phyloP scores from a whole-genome alignment of 768 basidiomycete species.

The Crassisporium funariophilum region DNA sequence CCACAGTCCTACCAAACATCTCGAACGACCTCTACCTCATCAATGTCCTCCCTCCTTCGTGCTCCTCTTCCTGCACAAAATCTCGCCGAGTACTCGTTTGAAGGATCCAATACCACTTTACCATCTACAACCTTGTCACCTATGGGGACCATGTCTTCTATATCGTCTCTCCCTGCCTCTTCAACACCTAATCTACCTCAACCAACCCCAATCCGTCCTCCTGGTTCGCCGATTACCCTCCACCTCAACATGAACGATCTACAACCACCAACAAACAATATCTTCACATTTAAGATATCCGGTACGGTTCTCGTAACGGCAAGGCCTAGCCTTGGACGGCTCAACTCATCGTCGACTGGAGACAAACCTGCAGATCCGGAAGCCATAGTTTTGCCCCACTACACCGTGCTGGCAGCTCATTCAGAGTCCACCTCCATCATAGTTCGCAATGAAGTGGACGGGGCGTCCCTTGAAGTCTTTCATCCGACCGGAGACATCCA shows the following conservation, averaged over 20 bases:
- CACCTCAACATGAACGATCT: conserved; percentile 84
- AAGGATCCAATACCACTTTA: conserved; percentile 45
- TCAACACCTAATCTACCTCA: conserved; percentile 24
- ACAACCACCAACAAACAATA: conserved; percentile 60
- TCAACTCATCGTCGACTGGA: conserved; percentile 13
- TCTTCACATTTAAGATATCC: conserved; percentile 65
- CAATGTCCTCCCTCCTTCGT: conserved; percentile 68
- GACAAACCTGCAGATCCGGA: conserved; percentile 31
- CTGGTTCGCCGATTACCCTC: conserved; percentile 65
- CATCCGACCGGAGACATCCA: conserved; percentile 55
- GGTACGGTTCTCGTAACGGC: conserved; percentile 67
- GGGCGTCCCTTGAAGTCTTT: conserved; percentile 57
- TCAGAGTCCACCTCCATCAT: conserved; percentile 56
- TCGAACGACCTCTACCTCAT: conserved; percentile 44
- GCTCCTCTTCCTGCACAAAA: conserved; percentile 70
- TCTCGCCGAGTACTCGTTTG: conserved; percentile 77
- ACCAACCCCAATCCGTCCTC: conserved; percentile 36
- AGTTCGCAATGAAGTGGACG: conserved; percentile 62
- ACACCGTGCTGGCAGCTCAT: conserved; percentile 70
- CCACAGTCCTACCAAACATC: conserved; percentile 26
- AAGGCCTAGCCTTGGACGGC: conserved; percentile 30
- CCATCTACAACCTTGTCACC: conserved; percentile 37
- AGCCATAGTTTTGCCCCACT: conserved; percentile 65
- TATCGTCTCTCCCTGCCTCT: conserved; percentile 52
- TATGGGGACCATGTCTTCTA: conserved; percentile 43